These are phyloP conservation scores for Hortaea sp. DNA, from an alignment of 2,329 filamentous ascomycete genomes.

Conservation along the genomic window DNA sequence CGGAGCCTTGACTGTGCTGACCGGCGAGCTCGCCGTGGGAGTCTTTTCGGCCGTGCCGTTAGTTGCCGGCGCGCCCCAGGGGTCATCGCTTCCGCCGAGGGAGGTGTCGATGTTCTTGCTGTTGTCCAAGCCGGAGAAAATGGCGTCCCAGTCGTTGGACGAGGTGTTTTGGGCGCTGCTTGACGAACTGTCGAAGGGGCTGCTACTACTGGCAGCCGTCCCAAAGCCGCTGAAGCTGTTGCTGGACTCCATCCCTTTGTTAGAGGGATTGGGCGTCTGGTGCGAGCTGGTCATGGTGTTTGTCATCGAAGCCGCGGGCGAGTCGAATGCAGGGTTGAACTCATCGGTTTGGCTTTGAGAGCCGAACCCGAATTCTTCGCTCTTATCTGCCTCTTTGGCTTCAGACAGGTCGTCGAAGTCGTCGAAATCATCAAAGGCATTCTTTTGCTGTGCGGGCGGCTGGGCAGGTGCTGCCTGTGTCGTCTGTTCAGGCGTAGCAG, in stretches of 20 bases:
- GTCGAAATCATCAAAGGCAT: conserved; percentile 62
- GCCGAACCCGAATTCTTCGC: conserved; percentile 62
- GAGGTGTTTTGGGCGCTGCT: conserved; percentile 27
- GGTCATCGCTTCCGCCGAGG: conserved; percentile 14
- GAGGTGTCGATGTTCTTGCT: conserved; percentile 21
- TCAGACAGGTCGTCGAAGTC: conserved; percentile 78
- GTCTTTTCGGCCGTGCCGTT: conserved; percentile 3
- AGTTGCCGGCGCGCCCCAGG: conserved; percentile 13
- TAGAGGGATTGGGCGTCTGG: conserved; percentile 25
- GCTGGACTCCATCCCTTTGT: conserved; percentile 11
- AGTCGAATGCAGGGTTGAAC: conserved; percentile 76
- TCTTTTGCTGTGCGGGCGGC: conserved; percentile 24
- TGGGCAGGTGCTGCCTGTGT: neutral
- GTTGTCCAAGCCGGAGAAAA: conserved; percentile 71
- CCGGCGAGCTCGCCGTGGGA: conserved; percentile 3
- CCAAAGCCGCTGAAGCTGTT: conserved; percentile 21
- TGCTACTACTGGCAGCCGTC: conserved; percentile 6
- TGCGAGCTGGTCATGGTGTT: conserved; percentile 35
- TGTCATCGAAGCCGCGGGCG: conserved; percentile 41
- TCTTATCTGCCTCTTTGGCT: conserved; percentile 62
- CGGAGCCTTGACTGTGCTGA: conserved; percentile 3
- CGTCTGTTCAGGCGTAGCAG: neutral
- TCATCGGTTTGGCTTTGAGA: conserved; percentile 56
- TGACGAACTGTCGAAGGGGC: conserved; percentile 5
- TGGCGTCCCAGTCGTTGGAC: conserved; percentile 83